phyloP scores from a whole-genome alignment of 805 yeast genomes.

The Pichia thaimueangensis region DNA sequence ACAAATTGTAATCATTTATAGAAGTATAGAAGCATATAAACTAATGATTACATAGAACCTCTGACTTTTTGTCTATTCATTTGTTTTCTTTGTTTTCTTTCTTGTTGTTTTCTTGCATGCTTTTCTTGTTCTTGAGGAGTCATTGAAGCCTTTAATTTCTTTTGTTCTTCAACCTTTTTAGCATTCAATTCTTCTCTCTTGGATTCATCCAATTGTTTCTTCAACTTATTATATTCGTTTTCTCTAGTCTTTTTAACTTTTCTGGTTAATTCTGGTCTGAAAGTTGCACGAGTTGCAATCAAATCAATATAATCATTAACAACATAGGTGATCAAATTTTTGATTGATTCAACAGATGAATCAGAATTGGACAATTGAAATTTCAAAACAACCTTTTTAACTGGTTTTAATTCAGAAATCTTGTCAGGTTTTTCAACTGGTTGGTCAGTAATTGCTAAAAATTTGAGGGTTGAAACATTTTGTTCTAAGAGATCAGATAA shows the following conservation, averaged over 20 bases:
- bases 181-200: constrained; percentile 64
- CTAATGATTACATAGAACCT: constrained; percentile 9
- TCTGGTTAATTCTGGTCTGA: constrained; percentile 70
- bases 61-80: constrained; percentile 55
- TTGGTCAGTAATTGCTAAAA: constrained; percentile 78
- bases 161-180: constrained; percentile 64
- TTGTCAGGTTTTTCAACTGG: constrained; percentile 63
- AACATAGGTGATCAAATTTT: constrained; percentile 56
- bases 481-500: constrained; percentile 38
- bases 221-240: constrained; percentile 60
- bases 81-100: constrained; percentile 73
- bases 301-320: constrained; percentile 32
- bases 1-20: not conserved
- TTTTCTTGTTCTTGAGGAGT: constrained; percentile 76
- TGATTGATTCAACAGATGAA: constrained; percentile 45
- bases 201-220: constrained; percentile 57
- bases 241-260: constrained; percentile 77
- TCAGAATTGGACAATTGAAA: constrained; percentile 44
- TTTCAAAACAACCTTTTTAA: constrained; percentile 50
- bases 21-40: not conserved
- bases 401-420: constrained; percentile 48
- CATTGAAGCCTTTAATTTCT: constrained; percentile 57
- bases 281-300: constrained; percentile 36
- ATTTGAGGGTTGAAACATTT: constrained; percentile 45
- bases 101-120: constrained; percentile 69